Conservation (phyloP, 805 yeast genomes). For the Saccharomyces eubayanus region DNA sequence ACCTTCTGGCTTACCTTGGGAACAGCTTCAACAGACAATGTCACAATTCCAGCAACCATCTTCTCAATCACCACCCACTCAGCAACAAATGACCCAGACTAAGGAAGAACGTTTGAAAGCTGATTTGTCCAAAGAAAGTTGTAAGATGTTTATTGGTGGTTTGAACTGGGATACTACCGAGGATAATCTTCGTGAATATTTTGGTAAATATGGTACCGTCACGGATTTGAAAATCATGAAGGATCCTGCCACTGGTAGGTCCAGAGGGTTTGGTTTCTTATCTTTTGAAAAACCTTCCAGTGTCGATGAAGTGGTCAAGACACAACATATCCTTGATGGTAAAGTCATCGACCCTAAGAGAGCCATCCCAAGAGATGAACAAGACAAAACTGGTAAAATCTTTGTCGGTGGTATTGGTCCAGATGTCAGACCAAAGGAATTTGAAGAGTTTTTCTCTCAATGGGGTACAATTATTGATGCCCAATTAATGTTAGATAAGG, state of each 20-base stretch:
- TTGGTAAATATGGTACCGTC: slow-evolving; percentile 82
- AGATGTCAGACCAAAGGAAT: slow-evolving; percentile 86
- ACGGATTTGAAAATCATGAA: slow-evolving; percentile 88
- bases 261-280: slow-evolving; percentile 92
- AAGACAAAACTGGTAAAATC: slow-evolving; percentile 91
- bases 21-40: slow-evolving; percentile 30
- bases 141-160: slow-evolving; percentile 95
- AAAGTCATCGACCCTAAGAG: slow-evolving; percentile 95
- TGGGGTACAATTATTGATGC: slow-evolving; percentile 92
- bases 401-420: slow-evolving; percentile 97
- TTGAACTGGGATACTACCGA: slow-evolving; percentile 97
- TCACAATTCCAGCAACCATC: slow-evolving; percentile 28
- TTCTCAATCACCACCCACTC: slow-evolving; percentile 5
- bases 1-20: slow-evolving; percentile 23
- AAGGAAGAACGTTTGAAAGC: slow-evolving; percentile 33
- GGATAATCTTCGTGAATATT: slow-evolving; percentile 72
- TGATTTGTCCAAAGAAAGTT: slow-evolving; percentile 60
- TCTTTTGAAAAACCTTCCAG: slow-evolving; percentile 74
- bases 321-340: slow-evolving; percentile 87
- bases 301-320: slow-evolving; percentile 78
- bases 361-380: slow-evolving; percentile 96
- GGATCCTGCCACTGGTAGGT: slow-evolving; percentile 75
- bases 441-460: slow-evolving; percentile 74
- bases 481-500: slow-evolving; percentile 94
- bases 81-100: slow-evolving; percentile 1